Evolutionary conservation across 306 rosid species (phyloP).

Genomic region (Glycine latifolia): DNA sequence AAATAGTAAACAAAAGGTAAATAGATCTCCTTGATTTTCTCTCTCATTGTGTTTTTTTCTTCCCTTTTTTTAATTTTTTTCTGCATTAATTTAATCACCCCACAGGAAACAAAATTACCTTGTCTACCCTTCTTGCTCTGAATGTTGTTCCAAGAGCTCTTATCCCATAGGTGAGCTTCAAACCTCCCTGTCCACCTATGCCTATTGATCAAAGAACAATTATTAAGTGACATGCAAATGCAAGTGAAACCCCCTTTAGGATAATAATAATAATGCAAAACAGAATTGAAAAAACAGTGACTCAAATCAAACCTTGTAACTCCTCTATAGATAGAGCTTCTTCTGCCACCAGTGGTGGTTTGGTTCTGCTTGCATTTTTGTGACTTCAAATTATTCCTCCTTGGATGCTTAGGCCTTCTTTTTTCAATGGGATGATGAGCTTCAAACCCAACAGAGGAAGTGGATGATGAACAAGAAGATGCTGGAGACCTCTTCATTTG

Average conservation of each 20-base stretch:
- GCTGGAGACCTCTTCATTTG: slow-evolving; percentile 79
- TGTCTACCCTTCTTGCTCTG: slow-evolving; percentile 94
- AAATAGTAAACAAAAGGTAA: slow-evolving; percentile 29
- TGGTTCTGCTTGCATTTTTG: slow-evolving; percentile 48
- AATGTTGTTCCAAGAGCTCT: slow-evolving; percentile 81
- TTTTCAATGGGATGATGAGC: slow-evolving; percentile 33
- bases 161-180: slow-evolving; percentile 99
- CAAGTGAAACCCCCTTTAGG: neutral
- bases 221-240: slow-evolving; percentile 61
- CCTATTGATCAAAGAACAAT: slow-evolving; percentile 52
- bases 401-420: slow-evolving; percentile 47
- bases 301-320: slow-evolving; percentile 70
- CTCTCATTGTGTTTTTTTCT: slow-evolving; percentile 24
- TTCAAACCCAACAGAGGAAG: slow-evolving; percentile 53
- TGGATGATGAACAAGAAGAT: slow-evolving; percentile 53
- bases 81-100: slow-evolving; percentile 16
- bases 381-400: slow-evolving; percentile 48
- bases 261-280: neutral
- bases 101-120: slow-evolving; percentile 54
- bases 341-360: slow-evolving; percentile 38
- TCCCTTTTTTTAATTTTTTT: neutral
- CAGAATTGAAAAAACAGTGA: neutral
- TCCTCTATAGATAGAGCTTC: slow-evolving; percentile 95
- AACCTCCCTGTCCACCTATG: slow-evolving; percentile 98
- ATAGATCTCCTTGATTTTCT: slow-evolving; percentile 68